A percentile compares a stretch with the other conserved stretches of the same genome.
phyloP scores from a whole-genome alignment of 1,284 basidiomycete species.

The Meira miltonrushii region DNA sequence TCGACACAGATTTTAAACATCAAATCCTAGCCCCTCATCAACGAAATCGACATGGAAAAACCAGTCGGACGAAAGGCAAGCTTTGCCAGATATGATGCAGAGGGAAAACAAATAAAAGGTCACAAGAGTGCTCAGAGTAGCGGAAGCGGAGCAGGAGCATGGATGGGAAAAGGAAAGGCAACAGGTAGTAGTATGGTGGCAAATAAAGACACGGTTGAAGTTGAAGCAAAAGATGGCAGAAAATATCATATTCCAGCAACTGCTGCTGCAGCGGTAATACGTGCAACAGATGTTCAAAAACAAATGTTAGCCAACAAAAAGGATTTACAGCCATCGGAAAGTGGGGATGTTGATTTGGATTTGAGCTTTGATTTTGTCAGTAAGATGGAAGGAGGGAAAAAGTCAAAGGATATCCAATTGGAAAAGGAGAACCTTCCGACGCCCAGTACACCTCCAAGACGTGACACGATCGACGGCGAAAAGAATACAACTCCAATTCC shows the following conservation, averaged over 20 bases:
- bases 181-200: background rate
- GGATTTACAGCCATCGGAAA: slow-evolving; percentile 10
- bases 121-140: slow-evolving; percentile 10
- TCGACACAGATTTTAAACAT: too few relatives aligned
- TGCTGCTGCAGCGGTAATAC: slow-evolving; percentile 2
- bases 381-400: slow-evolving; percentile 5
- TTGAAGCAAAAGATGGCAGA: background rate
- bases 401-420: slow-evolving; percentile 6
- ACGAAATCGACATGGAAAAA: too few relatives aligned
- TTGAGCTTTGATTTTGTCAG: slow-evolving; percentile 39
- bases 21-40: too few relatives aligned
- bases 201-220: background rate
- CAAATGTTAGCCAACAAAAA: too few relatives aligned
- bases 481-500: background rate
- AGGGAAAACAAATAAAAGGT: background rate
- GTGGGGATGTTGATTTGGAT: slow-evolving; percentile 32
- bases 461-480: background rate
- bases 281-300: background rate
- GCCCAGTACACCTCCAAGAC: slow-evolving; percentile 16
- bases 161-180: slow-evolving; percentile 3
- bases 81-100: too few relatives aligned
- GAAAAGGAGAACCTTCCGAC: slow-evolving; percentile 16
- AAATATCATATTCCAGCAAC: slow-evolving; percentile 7
- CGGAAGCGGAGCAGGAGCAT: slow-evolving; percentile 12
- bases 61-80: too few relatives aligned